Base-by-base conservation (phyloP, 2,329 filamentous ascomycete genomes). In the Xylariaceae sp. region DNA sequence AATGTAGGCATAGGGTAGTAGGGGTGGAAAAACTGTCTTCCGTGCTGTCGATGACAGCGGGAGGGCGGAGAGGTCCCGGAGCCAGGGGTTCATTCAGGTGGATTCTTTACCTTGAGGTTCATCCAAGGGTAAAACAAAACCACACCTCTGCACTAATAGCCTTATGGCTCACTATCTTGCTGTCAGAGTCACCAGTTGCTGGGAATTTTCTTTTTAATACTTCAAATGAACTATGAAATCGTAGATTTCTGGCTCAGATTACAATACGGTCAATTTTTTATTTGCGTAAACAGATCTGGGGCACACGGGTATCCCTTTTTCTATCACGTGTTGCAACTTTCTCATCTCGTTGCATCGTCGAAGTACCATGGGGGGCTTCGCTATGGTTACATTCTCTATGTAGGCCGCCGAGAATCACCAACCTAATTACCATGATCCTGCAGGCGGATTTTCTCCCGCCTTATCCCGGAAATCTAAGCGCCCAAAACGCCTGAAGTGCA, bases 11-110 rank as follows among this genome's bases (percentile, higher is more conserved):
- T 37, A 17, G 21, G 46, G 36, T 37, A 49, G n/a, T n/a, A 50
- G 50, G n/a, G 45, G 45, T 49, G 56, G 46, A 43, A 51, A 36
- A 50, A 47, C 36, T 34, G 33, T 50, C n/a, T 31, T 46, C 56
- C 51, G 56, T 37, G 36, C 50, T 49, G 36, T 45, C 56, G 51
- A 55, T 37, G 45, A 43, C 49, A 23, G 49, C n/a, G n/a, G n/a
- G n/a, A n/a, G n/a, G n/a, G n/a, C n/a, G n/a, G n/a, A n/a, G n/a
- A n/a, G n/a, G n/a, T n/a, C n/a, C n/a, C n/a, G n/a, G n/a, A n/a
- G n/a, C n/a, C n/a, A n/a, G n/a, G n/a, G n/a, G n/a, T n/a, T n/a
- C n/a, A n/a, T n/a, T n/a, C n/a, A n/a, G n/a, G n/a, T n/a, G n/a
- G n/a, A n/a, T n/a, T n/a, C n/a, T n/a, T n/a, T n/a, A n/a, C 29